Percentiles rank a stretch among this genome's conserved stretches.
These are phyloP conservation scores for Tulasnella sp. DNA, from an alignment of 768 basidiomycete genomes.

Conservation along the genomic window DNA sequence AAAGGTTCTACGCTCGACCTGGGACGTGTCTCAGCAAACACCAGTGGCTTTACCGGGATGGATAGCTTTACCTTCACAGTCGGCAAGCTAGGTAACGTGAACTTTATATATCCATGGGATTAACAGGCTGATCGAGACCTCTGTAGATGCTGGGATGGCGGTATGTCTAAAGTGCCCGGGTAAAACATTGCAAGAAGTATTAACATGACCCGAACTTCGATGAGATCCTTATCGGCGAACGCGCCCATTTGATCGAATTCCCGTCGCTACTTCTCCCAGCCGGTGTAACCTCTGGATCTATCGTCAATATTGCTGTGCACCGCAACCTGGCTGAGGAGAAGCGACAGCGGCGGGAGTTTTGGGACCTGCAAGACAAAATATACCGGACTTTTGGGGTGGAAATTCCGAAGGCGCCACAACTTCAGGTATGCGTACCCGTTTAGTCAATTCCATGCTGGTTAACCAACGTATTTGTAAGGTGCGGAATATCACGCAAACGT, in stretches of 20 bases:
- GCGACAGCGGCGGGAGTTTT: conserved; percentile 69
- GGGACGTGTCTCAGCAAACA: too few relatives aligned
- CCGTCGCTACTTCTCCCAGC: conserved; percentile 90
- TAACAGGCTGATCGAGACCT: not conserved
- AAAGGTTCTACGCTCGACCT: too few relatives aligned
- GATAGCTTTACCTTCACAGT: conserved; percentile 72
- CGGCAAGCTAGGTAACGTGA: conserved; percentile 74
- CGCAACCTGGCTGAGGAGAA: conserved; percentile 78
- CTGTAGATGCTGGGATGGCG: conserved; percentile 83
- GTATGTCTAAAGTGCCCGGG: conserved; percentile 33
- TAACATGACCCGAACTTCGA: not conserved
- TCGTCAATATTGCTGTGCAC: conserved; percentile 92
- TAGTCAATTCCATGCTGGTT: not conserved
- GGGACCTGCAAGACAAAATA: conserved; percentile 72
- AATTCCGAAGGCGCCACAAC: conserved; percentile 57
- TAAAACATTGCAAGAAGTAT: not conserved
- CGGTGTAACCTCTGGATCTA: conserved; percentile 84
- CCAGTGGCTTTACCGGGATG: too few relatives aligned
- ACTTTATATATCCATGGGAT: not conserved
- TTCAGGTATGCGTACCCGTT: conserved; percentile 41
- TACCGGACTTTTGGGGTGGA: conserved; percentile 54
- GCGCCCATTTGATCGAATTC: conserved; percentile 95
- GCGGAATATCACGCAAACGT: conserved; percentile 92
- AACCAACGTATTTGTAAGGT: conserved; percentile 35
- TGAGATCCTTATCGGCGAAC: conserved; percentile 83